Evolutionary conservation across 495 filamentous ascomycete species (phyloP), one percentile per base, ranked within the genome.

Genomic region (Staphylotrichum longicolle): DNA sequence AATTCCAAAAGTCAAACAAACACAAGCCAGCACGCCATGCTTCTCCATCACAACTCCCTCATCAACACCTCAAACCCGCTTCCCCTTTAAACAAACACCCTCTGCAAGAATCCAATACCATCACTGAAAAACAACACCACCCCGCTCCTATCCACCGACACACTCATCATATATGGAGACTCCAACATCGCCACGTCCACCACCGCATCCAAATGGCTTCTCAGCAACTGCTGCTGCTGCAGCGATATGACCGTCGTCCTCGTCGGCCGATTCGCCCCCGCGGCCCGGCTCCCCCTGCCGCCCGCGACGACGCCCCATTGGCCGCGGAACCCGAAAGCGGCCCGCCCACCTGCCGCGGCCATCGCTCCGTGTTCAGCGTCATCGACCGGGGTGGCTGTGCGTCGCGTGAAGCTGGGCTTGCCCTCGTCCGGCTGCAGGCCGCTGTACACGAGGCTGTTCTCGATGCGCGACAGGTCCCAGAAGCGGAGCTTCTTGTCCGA

Each of bases 401-500:
- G n/a, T n/a, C 6, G 84, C 78, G 83, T 85, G 70, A 91, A 97
- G 20, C 82, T 81, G 30, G 91, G 89, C 67, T 84, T 83, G 12
- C 77, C 75, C 46, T 95, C 88, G 14, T 91, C 88, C 7, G 77
- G 70, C 54, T 86, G 88, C 9, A 91, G 71, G 0, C 95, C 95
- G 73, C 88, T 94, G 46, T 95, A 85, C 32, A 97, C 82, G 49
- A 79, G 78, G 4, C 89, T 93, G 30, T 83, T 77, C 66, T 95
- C 91, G 5, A 90, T 78, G 10, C 83, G 85, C 7, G 82, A 76
- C 9, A 91, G 76, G 69, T 98, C 94, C 94, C 94, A 98, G 74
- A 92, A 96, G 7, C 94, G 84, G 27, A 98, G 83, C 70, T 92
- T 95, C 71, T 88, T 90, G 70, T 98, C 94, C 35, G 88, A 87